These are phyloP conservation scores for Phytophthora pisi DNA, from an alignment of 352 stramenopile species.

Conservation along the genomic window DNA sequence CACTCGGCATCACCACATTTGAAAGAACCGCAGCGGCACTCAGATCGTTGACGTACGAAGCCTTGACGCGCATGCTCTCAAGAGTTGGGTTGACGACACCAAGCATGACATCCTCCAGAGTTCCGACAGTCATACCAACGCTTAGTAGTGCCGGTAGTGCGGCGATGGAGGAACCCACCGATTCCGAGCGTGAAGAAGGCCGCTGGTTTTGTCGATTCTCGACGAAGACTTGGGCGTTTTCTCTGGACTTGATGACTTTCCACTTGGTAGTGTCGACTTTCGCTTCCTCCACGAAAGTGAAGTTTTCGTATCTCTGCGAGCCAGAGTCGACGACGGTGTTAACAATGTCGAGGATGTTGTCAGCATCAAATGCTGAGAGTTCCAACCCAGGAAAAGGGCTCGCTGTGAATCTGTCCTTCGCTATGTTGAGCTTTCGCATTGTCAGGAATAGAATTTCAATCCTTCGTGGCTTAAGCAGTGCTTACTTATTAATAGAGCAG, in stretches of 20 bases:
- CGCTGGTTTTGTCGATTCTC: slow-evolving; percentile 11
- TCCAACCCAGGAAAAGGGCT: slow-evolving; percentile 29
- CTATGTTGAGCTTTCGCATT: slow-evolving; percentile 15
- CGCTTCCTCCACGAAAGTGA: slow-evolving; percentile 35
- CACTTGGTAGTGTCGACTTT: slow-evolving; percentile 33
- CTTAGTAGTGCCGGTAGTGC: background rate
- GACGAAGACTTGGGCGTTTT: slow-evolving; percentile 34
- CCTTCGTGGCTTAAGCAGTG: background rate
- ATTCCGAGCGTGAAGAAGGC: background rate
- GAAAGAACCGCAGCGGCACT: background rate
- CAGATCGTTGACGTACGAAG: background rate
- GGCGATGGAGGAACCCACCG: background rate
- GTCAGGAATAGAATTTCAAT: background rate
- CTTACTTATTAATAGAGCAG: too few relatives aligned
- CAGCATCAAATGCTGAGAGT: slow-evolving; percentile 17
- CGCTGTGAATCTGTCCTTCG: slow-evolving; percentile 24
- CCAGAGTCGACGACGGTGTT: slow-evolving; percentile 28
- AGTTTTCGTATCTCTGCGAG: slow-evolving; percentile 31
- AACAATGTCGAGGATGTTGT: slow-evolving; percentile 26
- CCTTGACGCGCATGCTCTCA: background rate
- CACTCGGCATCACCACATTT: background rate
- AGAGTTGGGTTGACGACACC: background rate
- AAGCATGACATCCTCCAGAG: background rate
- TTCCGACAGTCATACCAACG: background rate
- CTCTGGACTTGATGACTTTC: slow-evolving; percentile 35